Conservation (phyloP, 805 yeast species). For the Tetrapisispora phaffii region DNA sequence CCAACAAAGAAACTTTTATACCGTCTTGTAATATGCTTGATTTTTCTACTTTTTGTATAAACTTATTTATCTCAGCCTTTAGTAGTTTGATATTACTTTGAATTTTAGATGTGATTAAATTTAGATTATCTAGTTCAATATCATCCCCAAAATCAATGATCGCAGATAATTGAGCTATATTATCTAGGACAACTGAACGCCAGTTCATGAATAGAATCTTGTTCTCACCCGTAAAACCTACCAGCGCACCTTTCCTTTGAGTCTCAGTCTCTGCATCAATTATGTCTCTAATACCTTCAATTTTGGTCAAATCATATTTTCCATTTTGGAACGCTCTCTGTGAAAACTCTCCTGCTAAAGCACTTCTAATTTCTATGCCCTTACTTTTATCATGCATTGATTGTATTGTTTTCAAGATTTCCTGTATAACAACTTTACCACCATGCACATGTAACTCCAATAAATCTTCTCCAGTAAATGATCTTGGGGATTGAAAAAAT, state of each 20-base stretch:
- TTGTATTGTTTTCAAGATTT: constrained; percentile 56
- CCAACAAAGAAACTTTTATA: constrained; percentile 60
- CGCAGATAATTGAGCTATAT: constrained; percentile 72
- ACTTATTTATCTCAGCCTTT: constrained; percentile 35
- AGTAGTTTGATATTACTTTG: constrained; percentile 34
- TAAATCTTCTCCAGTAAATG: constrained; percentile 89
- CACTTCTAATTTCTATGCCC: constrained; percentile 51
- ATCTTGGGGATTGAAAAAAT: constrained; percentile 59
- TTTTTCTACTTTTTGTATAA: constrained; percentile 38
- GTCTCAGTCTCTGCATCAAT: constrained; percentile 91
- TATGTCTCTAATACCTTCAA: constrained; percentile 81
- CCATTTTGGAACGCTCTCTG: constrained; percentile 78
- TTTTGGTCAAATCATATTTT: constrained; percentile 73
- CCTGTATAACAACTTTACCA: constrained; percentile 71
- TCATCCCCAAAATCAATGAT: constrained; percentile 94
- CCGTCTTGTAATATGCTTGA: constrained; percentile 65
- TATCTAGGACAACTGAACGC: constrained; percentile 55
- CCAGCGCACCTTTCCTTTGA: constrained; percentile 67
- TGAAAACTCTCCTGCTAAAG: constrained; percentile 91
- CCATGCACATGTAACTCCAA: constrained; percentile 92
- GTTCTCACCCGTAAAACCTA: constrained; percentile 63
- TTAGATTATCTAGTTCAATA: constrained; percentile 45
- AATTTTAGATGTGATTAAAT: constrained; percentile 29
- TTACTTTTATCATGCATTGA: constrained; percentile 37
- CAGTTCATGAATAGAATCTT: constrained; percentile 47